A percentile compares a stretch with the other conserved stretches of the same genome.
Evolutionary conservation across 768 basidiomycete species (phyloP).

Genomic region (Dacryopinax primogenitus): DNA sequence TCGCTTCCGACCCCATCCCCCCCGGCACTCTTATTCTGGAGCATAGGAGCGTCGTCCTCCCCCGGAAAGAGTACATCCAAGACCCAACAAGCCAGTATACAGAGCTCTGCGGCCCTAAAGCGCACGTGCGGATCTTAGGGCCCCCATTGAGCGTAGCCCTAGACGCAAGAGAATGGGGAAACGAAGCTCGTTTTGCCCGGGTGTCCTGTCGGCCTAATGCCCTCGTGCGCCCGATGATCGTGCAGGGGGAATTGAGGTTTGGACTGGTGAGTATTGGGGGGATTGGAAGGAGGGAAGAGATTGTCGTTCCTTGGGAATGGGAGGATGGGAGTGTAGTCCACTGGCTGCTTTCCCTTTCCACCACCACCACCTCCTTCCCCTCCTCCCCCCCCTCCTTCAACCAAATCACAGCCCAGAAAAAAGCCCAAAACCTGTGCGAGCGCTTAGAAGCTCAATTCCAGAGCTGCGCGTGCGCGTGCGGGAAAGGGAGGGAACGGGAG

Average conservation of each 20-base stretch:
- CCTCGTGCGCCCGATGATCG: constrained; percentile 44
- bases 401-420: too few relatives aligned
- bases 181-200: constrained; percentile 47
- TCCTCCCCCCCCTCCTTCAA: too few relatives aligned
- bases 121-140: constrained; percentile 65
- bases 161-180: constrained; percentile 62
- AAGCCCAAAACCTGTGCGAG: constrained; percentile 35
- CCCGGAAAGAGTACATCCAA: constrained; percentile 52
- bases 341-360: constrained; percentile 46
- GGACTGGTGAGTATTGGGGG: constrained; percentile 69
- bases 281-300: constrained; percentile 66
- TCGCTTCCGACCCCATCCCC: constrained; percentile 47
- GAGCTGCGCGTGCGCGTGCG: background rate
- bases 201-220: constrained; percentile 56
- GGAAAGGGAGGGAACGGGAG: constrained; percentile 12
- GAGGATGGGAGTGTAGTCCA: constrained; percentile 84
- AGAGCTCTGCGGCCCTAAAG: constrained; percentile 59
- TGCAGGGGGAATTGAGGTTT: constrained; percentile 40
- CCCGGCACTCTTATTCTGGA: constrained; percentile 48
- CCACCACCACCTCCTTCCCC: too few relatives aligned
- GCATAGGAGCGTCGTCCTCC: constrained; percentile 49
- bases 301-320: constrained; percentile 93
- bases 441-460: constrained; percentile 14
- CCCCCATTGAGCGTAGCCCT: constrained; percentile 66
- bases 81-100: constrained; percentile 84